Conservation (phyloP, 2,329 filamentous ascomycete genomes). For the Thielaviopsis cerberus region DNA sequence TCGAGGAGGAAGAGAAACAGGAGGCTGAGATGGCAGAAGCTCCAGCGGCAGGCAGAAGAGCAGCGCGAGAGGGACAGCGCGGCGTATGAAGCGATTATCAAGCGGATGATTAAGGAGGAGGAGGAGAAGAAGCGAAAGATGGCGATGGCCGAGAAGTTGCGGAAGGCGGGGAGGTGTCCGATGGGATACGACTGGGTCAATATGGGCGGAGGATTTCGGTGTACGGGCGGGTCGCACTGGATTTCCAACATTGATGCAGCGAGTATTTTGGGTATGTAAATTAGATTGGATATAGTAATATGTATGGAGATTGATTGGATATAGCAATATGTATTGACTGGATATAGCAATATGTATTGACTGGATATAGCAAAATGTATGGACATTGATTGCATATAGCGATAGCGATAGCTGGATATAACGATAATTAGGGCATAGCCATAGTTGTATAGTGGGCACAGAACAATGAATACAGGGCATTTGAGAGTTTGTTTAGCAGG, state of each 20-base stretch:
- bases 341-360: too few relatives aligned
- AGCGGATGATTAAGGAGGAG: conserved; percentile 21
- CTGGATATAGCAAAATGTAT: too few relatives aligned
- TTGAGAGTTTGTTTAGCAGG: too few relatives aligned
- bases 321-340: too few relatives aligned
- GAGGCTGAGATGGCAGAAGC: conserved; percentile 21
- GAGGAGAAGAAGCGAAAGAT: conserved; percentile 23
- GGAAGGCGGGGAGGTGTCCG: conserved; percentile 34
- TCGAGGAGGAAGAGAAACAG: conserved; percentile 18
- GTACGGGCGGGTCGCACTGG: conserved; percentile 41
- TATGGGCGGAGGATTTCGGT: conserved; percentile 38
- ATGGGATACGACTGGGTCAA: conserved; percentile 44
- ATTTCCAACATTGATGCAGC: conserved; percentile 17
- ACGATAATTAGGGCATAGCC: too few relatives aligned
- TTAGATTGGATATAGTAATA: too few relatives aligned
- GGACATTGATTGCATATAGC: too few relatives aligned
- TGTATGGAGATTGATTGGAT: too few relatives aligned
- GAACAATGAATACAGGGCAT: too few relatives aligned
- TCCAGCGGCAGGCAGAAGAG: conserved; percentile 18
- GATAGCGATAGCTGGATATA: too few relatives aligned
- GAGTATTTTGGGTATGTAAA: not conserved
- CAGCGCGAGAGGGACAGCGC: conserved; percentile 15
- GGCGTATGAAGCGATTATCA: conserved; percentile 16
- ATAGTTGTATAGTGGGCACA: too few relatives aligned
- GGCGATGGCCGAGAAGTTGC: conserved; percentile 28